Evolutionary conservation across 2,329 filamentous ascomycete species (phyloP).

Genomic region (Fusarium sp.): DNA sequence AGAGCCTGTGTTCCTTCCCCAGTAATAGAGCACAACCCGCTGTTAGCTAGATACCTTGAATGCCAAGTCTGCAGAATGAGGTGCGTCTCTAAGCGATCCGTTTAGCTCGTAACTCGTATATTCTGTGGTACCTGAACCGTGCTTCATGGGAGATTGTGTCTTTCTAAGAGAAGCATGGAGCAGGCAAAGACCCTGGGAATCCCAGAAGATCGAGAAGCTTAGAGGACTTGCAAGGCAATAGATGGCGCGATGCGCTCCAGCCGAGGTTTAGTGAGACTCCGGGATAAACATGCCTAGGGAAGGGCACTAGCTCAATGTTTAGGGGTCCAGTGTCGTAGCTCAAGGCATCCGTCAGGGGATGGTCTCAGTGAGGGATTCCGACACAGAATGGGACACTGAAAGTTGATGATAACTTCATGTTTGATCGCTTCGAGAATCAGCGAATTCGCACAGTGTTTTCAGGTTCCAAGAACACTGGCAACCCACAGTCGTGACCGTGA

Average conservation of each 20-base stretch:
- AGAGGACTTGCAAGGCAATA: conserved; percentile 22
- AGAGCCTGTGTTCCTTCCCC: background rate
- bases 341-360: background rate
- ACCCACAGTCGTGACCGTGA: conserved; percentile 34
- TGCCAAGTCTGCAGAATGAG: conserved; percentile 19
- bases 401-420: conserved; percentile 23
- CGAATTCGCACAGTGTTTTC: conserved; percentile 43
- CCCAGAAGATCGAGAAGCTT: conserved; percentile 27
- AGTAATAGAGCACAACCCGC: background rate
- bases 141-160: conserved; percentile 13
- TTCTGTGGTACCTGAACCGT: conserved; percentile 25
- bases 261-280: conserved; percentile 32
- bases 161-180: conserved; percentile 25
- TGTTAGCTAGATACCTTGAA: background rate
- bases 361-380: background rate
- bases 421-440: background rate
- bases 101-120: conserved; percentile 21
- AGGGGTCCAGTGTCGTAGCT: conserved; percentile 8
- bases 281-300: conserved; percentile 19
- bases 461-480: conserved; percentile 41
- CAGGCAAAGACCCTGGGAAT: conserved; percentile 28
- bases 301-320: conserved; percentile 3
- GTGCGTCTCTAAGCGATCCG: conserved; percentile 20
- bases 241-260: conserved; percentile 42
- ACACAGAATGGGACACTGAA: background rate